Conservation (phyloP, 2,329 filamentous ascomycete genomes). For the Ophiobolus disseminans region DNA sequence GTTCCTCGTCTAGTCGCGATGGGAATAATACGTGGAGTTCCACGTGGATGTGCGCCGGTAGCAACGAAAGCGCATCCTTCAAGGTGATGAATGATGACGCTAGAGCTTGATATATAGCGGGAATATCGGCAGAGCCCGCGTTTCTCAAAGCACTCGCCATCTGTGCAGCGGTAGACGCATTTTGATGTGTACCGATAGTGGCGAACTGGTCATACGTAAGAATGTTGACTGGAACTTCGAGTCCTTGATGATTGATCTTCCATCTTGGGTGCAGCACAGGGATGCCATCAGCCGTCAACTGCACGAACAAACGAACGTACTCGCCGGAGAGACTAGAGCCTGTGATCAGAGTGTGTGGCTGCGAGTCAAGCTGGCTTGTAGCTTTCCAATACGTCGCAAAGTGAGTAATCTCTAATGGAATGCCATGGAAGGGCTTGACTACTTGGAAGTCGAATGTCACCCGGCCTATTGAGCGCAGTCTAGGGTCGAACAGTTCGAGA, state of each 20-base stretch:
- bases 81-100: slow-evolving; percentile 81
- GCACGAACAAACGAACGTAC: slow-evolving; percentile 89
- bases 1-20: slow-evolving; percentile 73
- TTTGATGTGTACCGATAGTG: slow-evolving; percentile 50
- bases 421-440: slow-evolving; percentile 92
- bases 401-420: slow-evolving; percentile 93
- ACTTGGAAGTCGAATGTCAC: slow-evolving; percentile 95
- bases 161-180: slow-evolving; percentile 30
- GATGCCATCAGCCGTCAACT: slow-evolving; percentile 85
- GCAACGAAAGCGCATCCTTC: slow-evolving; percentile 73
- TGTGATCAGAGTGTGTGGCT: slow-evolving; percentile 86
- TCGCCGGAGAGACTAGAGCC: slow-evolving; percentile 96
- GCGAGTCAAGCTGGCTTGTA: slow-evolving; percentile 88
- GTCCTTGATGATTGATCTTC: slow-evolving; percentile 75
- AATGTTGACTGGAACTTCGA: slow-evolving; percentile 82
- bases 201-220: slow-evolving; percentile 77
- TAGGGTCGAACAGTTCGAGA: slow-evolving; percentile 89
- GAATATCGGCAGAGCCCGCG: slow-evolving; percentile 44
- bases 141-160: slow-evolving; percentile 33
- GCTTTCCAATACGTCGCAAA: slow-evolving; percentile 99
- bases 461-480: slow-evolving; percentile 88
- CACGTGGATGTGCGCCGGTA: slow-evolving; percentile 82
- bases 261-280: slow-evolving; percentile 89
- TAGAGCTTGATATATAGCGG: slow-evolving; percentile 74
- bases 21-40: slow-evolving; percentile 95